These are phyloP conservation scores for Hevea brasiliensis DNA, from an alignment of 345 rosid species.

Conservation along the genomic window DNA sequence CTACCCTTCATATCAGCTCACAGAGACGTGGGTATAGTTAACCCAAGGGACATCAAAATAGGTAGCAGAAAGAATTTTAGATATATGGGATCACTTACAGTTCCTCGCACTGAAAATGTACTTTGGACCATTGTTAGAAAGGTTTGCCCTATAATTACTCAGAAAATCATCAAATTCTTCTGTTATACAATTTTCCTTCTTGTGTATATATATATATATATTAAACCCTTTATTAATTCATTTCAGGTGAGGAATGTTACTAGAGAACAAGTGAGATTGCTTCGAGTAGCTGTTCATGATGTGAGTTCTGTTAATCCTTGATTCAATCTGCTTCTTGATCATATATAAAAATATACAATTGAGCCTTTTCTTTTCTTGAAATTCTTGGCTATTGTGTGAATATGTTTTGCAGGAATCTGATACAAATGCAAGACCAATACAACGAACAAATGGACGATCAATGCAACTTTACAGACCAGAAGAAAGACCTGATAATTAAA, in stretches of 20 bases:
- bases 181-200: too few relatives aligned
- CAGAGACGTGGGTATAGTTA: slow-evolving; percentile 44
- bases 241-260: slow-evolving; percentile 61
- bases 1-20: slow-evolving; percentile 35
- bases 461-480: slow-evolving; percentile 49
- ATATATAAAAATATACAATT: too few relatives aligned
- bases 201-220: neutral
- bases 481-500: neutral
- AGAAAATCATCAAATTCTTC: neutral
- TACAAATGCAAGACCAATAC: slow-evolving; percentile 71
- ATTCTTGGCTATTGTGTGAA: neutral
- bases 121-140: slow-evolving; percentile 66
- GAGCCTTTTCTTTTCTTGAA: too few relatives aligned
- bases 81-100: slow-evolving; percentile 79
- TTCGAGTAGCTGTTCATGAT: slow-evolving; percentile 79
- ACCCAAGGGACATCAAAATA: slow-evolving; percentile 50
- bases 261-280: slow-evolving; percentile 53
- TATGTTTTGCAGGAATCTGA: slow-evolving; percentile 45
- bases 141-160: slow-evolving; percentile 29
- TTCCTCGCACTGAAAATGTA: slow-evolving; percentile 75
- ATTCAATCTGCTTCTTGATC: too few relatives aligned
- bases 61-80: slow-evolving; percentile 68
- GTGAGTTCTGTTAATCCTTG: slow-evolving; percentile 38
- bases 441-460: slow-evolving; percentile 40
- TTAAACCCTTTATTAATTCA: neutral